Evolutionary conservation across 768 basidiomycete genomes (phyloP), one percentile per base, ranked within the genome.

Genomic region (Wakefieldia striispora): DNA sequence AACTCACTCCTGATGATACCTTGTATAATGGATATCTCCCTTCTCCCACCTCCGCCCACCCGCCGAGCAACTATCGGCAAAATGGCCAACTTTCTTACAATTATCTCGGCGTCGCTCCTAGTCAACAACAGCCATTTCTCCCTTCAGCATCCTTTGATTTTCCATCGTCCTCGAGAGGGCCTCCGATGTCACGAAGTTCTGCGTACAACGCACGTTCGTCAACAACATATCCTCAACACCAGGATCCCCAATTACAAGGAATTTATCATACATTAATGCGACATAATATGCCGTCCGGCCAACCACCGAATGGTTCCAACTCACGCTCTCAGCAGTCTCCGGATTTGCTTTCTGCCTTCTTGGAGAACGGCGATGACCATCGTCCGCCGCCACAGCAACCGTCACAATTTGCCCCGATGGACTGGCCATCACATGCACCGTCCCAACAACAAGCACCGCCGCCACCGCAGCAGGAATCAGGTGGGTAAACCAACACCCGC

Each of bases 371-470:
- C 1, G 64, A 70, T 11, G 66, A 68, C 23, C 62, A 56, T 14
- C 53, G 65, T 26, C 56, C 51, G 10, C 60, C 62, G 7, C 51
- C 54, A 40, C 54, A 50, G 45, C 59, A 57, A 21, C 17, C 63
- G 12, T 54, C 67, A 1, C 65, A 65, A 13, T 69, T 59, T 10
- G 42, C 34, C 4, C 40, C 68, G 26, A 20, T 69, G n/a, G 68
- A 69, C 44, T 69, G 68, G 68, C 68, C 68, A 17, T 63, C 69
- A 6, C 68, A 69, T 45, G 56, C 52, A 8, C 47, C 66, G 3
- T 43, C 59, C n/a, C 67, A 59, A 36, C 58, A 52, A 38, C 67
- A 54, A 45, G 24, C 40, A 31, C 37, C 59, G 8, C 45, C 55
- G 16, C 53, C 57, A 29, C 47, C 54, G 42, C 64, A 55, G 24